Base-by-base conservation (phyloP, 257 asterid species). In the Solanum pennellii region DNA sequence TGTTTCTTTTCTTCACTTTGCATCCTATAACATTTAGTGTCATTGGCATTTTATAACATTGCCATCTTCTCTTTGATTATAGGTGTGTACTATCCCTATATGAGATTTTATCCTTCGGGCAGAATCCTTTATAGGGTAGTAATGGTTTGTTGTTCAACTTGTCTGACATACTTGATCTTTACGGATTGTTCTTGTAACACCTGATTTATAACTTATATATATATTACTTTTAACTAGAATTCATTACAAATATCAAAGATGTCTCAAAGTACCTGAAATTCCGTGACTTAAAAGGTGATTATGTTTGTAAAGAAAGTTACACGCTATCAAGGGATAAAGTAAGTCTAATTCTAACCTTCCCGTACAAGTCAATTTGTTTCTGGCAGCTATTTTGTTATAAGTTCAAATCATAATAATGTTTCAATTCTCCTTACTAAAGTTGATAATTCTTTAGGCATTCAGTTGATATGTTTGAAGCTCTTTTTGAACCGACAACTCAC, bases 71-170 rank as follows among this genome's bases (percentile, higher is more conserved):
- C n/a, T 85, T 88, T 82, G 82, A 83, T 89, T 91, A 88, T 95
- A 97, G 98, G 99, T 97, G 66, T 95, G 98, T 97, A 97, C 91
- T 97, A 72, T 91, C 95, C 95, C 77, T 97, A 97, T 93, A 44
- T 97, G 93, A 91, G 98, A 88, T 95, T 97, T 92, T 97, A 94
- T 92, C 94, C 98, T 85, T 95, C 99, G 83, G 99, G 99, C 71
- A 94, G 96, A 90, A 95, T 97, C 87, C 94, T 95, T 42, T 95
- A 97, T 85, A 94, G 95, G 98, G 99, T 97, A 87, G 21, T 87
- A 42, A 41, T 86, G 52, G 47, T 84, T 72, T 29, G n/a, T 88
- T 82, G 37, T 83, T 90, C 72, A 59, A 33, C 25, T 44, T 21
- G 23, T 83, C 39, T 75, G 56, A n/a, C 73, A 27, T 74, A 84